phyloP scores from a whole-genome alignment of 805 yeast genomes.

The Barnettozyma pratensis region DNA sequence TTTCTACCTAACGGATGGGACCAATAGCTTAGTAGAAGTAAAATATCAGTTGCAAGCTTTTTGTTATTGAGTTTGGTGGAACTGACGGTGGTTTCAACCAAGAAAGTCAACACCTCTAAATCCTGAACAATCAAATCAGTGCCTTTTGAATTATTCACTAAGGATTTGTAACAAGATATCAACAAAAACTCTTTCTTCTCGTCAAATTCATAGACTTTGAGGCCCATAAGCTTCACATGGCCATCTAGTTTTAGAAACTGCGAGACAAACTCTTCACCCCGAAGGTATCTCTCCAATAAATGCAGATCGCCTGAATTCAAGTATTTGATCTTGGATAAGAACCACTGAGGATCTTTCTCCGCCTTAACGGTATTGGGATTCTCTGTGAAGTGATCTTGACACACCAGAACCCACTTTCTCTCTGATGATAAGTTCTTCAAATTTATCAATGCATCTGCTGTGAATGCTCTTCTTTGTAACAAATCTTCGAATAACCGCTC shows the following conservation, averaged over 20 bases:
- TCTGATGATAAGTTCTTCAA: constrained; percentile 12
- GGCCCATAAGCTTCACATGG: constrained; percentile 40
- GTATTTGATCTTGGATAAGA: constrained; percentile 11
- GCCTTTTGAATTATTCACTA: constrained; percentile 33
- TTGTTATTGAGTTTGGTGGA: constrained; percentile 49
- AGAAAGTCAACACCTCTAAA: constrained; percentile 25
- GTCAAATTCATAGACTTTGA: constrained; percentile 41
- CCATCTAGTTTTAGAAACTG: constrained; percentile 48
- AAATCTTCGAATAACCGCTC: constrained; percentile 18
- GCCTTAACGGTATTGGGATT: not conserved
- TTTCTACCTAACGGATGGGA: constrained; percentile 27
- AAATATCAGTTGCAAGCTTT: constrained; percentile 48
- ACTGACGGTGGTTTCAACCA: constrained; percentile 39
- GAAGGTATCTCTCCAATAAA: constrained; percentile 20
- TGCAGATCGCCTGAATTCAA: constrained; percentile 18
- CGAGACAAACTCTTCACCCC: constrained; percentile 24
- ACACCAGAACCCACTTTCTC: constrained; percentile 25
- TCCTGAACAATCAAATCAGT: constrained; percentile 24
- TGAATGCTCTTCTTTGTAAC: constrained; percentile 17
- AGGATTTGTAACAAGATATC: constrained; percentile 44
- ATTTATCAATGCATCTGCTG: constrained; percentile 18
- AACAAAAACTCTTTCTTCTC: constrained; percentile 46
- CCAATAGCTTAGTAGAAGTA: constrained; percentile 29
- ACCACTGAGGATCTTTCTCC: constrained; percentile 15
- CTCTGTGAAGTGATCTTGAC: constrained; percentile 19